Base-by-base conservation (phyloP, 768 basidiomycete genomes). In the Lactifluus piperatus region DNA sequence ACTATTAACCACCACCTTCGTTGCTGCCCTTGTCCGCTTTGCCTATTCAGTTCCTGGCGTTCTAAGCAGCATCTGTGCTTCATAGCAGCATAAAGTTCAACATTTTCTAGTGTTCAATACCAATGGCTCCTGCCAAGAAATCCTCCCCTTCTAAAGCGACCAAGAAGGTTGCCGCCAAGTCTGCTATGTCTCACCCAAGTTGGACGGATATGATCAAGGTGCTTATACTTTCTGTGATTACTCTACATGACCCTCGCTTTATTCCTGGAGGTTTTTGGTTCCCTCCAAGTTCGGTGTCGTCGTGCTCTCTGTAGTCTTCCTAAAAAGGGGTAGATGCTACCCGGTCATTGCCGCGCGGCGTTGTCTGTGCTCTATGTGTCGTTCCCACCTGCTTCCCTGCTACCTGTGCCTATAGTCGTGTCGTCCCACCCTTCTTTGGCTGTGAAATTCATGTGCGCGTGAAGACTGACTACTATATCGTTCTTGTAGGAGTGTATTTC, bases 151-250 rank as follows among this genome's bases (percentile, higher is more conserved):
- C 77, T 74, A 84, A 82, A 69, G 64, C 79, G 36, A 63, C 74
- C 49, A 71, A 79, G 69, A 82, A 79, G 72, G 65, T 74, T 36
- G 70, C 76, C 20, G 65, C 74, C 54, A 74, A 73, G 48, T 67
- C 76, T 57, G 64, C 67, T 27, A 64, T 70, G 54, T 58, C 79
- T 43, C 83, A 85, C 66, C 84, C 84, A 13, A 70, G 78, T 58
- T 86, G 84, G 83, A 71, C 79, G 57, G 86, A 89, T 56, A 90
- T 90, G 87, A 88, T 90, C 71, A 88, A 88, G 79, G 87, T 86
- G 66, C 69, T 77, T 63, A 57, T 51, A 46, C 49, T 47, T 62
- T 54, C 54, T 34, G 30, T 51, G 68, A 53, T 47, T 51, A 41
- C 44, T 51, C 48, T 37, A 10, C 22, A 39, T 48, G 54, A 59